A percentile compares a stretch with the other conserved stretches of the same genome.
Conservation (phyloP, 148 eudicot genomes). For the Mesembryanthemum crystallinum region DNA sequence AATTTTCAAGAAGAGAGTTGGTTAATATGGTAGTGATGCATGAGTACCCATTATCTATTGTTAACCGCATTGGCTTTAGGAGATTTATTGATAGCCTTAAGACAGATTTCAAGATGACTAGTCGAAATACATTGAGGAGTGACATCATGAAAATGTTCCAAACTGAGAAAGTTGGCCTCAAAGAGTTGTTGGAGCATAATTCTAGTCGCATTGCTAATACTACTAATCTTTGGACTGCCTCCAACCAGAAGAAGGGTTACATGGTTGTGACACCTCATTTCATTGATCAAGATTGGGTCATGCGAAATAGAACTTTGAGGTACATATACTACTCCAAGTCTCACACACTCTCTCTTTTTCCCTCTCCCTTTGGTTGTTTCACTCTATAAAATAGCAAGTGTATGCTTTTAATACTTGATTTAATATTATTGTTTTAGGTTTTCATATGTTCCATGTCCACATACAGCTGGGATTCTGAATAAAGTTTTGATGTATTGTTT, state of each 20-base stretch:
- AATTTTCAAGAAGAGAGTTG: background rate
- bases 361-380: too few relatives aligned
- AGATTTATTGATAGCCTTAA: background rate
- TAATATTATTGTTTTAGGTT: background rate
- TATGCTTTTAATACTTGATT: background rate
- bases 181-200: background rate
- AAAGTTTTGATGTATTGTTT: background rate
- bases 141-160: background rate
- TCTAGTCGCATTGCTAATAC: background rate
- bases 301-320: background rate
- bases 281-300: slow-evolving; percentile 6
- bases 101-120: background rate
- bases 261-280: slow-evolving; percentile 8
- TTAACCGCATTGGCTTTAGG: background rate
- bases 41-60: background rate
- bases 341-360: background rate
- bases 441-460: background rate
- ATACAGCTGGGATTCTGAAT: background rate
- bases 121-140: background rate
- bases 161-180: background rate
- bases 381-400: background rate
- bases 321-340: background rate
- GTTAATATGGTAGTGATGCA: background rate
- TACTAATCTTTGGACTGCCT: slow-evolving; percentile 10
- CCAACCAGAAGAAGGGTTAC: slow-evolving; percentile 17